phyloP scores from a whole-genome alignment of 1,284 basidiomycete genomes.

The Sporisorium scitamineum region DNA sequence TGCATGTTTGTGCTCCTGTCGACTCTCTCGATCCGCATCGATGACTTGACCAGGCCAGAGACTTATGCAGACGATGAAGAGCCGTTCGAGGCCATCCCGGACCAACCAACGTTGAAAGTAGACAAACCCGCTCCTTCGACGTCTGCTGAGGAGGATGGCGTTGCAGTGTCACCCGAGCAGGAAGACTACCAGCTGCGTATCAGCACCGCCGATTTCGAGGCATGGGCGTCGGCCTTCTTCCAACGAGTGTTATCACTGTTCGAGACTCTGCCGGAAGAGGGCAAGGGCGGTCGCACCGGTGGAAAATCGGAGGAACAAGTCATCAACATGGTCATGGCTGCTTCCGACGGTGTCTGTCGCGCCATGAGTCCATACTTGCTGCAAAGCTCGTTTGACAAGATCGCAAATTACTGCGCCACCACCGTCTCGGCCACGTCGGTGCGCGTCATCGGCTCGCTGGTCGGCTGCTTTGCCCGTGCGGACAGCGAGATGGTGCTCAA shows the following conservation, averaged over 20 bases:
- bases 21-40: slow-evolving; percentile 84
- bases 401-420: slow-evolving; percentile 83
- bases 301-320: slow-evolving; percentile 87
- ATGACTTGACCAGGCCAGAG: slow-evolving; percentile 75
- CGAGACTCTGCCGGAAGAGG: slow-evolving; percentile 94
- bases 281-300: slow-evolving; percentile 78
- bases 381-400: slow-evolving; percentile 84
- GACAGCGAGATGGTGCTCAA: slow-evolving; percentile 82
- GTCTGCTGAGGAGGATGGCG: slow-evolving; percentile 14
- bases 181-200: slow-evolving; percentile 74
- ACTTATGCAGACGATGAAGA: slow-evolving; percentile 48
- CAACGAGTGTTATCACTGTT: slow-evolving; percentile 86
- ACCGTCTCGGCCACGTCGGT: slow-evolving; percentile 83
- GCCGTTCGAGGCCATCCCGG: slow-evolving; percentile 18
- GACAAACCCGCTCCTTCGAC: slow-evolving; percentile 18
- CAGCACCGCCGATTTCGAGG: slow-evolving; percentile 80
- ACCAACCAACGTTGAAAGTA: slow-evolving; percentile 46
- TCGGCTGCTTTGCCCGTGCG: slow-evolving; percentile 85
- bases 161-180: slow-evolving; percentile 50
- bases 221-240: slow-evolving; percentile 91
- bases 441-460: slow-evolving; percentile 87
- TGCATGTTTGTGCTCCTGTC: slow-evolving; percentile 83
- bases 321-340: slow-evolving; percentile 82
- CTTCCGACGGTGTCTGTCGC: slow-evolving; percentile 85
- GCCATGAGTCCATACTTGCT: slow-evolving; percentile 89